Base-by-base conservation (phyloP, 257 asterid species). In the Schizonepeta tenuifolia region DNA sequence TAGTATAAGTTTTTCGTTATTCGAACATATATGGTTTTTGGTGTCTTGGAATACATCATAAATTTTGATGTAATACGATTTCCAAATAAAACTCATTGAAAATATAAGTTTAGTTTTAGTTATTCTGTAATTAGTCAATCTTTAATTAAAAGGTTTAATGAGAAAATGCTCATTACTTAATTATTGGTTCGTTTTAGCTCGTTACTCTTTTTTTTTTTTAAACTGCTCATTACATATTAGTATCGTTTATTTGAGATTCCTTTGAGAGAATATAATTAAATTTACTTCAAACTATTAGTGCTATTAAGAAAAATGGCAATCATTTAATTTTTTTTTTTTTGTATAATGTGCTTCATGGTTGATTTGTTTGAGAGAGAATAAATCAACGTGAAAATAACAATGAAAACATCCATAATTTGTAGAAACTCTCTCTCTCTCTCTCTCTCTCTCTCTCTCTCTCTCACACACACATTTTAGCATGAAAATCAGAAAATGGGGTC, bases 401-500 rank as follows among this genome's bases (percentile, higher is more conserved):
- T 7, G 41, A 7, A 36, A 36, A 7, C 41, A 36, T 7, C 41
- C 41, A 36, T 36, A 1, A 0, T 6, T 7, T n/a, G n/a, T 36
- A 7, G 9, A 8, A 36, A 36, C 4, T 35, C 9, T 6, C 40
- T 7, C 9, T 35, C 40, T 35, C 40, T 33, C 43, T 10, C 13
- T 4, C 35, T 44, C 36, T 24, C 26, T 24, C 26, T 24, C 26
- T 24, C 26, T 24, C 26, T 24, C 26, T 24, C 26, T 24, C n/a
- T n/a, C n/a, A n/a, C n/a, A n/a, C n/a, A n/a, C n/a, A n/a, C n/a
- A n/a, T n/a, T n/a, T n/a, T n/a, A n/a, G n/a, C 1, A 26, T 1
- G 4, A 28, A 28, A 28, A 61, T 18, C 18, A 15, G 47, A 40
- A 13, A 47, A 67, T 36, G 50, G 73, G 71, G 68, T 12, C 60